Evolutionary conservation across 176 grass and related monocot genomes (phyloP), one percentile per base, ranked within the genome.

Genomic region (Themeda triandra): DNA sequence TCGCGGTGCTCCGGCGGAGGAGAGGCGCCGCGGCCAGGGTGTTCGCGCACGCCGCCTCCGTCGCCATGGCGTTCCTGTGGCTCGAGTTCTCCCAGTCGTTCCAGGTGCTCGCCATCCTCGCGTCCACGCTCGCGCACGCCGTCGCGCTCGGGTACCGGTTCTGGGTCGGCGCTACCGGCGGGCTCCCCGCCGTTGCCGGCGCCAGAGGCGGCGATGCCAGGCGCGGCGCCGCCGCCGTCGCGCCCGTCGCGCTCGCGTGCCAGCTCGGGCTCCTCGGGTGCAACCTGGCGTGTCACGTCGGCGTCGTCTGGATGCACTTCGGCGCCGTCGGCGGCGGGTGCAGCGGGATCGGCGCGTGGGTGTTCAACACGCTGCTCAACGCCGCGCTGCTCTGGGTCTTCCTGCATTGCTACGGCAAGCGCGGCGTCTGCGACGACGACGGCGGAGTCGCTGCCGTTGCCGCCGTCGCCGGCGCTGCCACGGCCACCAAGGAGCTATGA

Each of bases 71-170:
- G 51, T 98, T 98, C 86, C 93, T 98, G 66, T 98, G 93, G 96
- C 89, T 96, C 21, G 93, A 98, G 89, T 98, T 98, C 91, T 98
- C 96, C 21, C 93, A 98, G 86, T 98, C 96, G 59, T 95, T 98
- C 83, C 96, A 98, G 93, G 91, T 98, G 31, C 85, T 94, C 27
- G 96, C 93, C 27, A 98, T 98, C 86, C 91, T 98, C 5, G 88
- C 89, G 0, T 86, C 93, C 58, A 94, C 93, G 42, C 89, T 96
- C 13, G 89, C 89, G 0, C 92, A 99, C 85, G 86, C 83, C 49
- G 86, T 98, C n/a, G 91, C 92, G 8, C 92, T 89, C 69, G 89
- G 83, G 0, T 95, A 87, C 86, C 48, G 96, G 5, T 90, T 91
- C 83, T 95, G 91, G 91, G 87, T 87, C 5, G 95, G 85, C 13